A percentile compares a stretch with the other conserved stretches of the same genome.
Evolutionary conservation across 306 rosid species (phyloP).

Genomic region (Acacia acuminata): DNA sequence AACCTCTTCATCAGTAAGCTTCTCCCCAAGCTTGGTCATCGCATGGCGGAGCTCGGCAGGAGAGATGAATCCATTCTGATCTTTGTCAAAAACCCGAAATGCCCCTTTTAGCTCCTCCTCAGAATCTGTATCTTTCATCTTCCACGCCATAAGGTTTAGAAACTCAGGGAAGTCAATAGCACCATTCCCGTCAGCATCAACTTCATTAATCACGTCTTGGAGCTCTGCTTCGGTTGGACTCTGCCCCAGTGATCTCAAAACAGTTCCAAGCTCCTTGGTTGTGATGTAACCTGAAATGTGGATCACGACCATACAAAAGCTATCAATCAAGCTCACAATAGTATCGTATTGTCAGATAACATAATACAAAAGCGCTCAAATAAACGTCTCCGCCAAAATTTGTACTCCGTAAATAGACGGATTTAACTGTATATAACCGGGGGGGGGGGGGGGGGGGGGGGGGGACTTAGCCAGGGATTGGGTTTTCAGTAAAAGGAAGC

Average conservation of each 20-base stretch:
- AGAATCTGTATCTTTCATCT: constrained; percentile 73
- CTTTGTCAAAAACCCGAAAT: constrained; percentile 78
- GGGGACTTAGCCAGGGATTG: too few species aligned
- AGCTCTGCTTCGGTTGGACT: constrained; percentile 67
- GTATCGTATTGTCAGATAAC: background rate
- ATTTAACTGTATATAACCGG: too few species aligned
- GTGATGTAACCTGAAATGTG: constrained; percentile 72
- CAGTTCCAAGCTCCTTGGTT: constrained; percentile 87
- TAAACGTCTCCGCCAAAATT: background rate
- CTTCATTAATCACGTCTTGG: constrained; percentile 64
- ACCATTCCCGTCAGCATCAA: constrained; percentile 61
- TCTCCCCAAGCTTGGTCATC: constrained; percentile 89
- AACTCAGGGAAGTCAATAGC: constrained; percentile 62
- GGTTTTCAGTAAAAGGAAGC: background rate
- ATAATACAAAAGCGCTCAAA: background rate
- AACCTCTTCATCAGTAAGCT: constrained; percentile 81
- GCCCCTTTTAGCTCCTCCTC: constrained; percentile 90
- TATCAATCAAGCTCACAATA: background rate
- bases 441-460: fast-evolving
- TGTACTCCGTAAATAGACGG: too few species aligned
- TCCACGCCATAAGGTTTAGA: constrained; percentile 60
- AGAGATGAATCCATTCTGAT: constrained; percentile 84
- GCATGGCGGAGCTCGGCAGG: constrained; percentile 89
- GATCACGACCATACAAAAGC: background rate
- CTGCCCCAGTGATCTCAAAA: constrained; percentile 67